Base-by-base conservation (phyloP, 495 filamentous ascomycete genomes). In the Pseudevernia furfuracea region DNA sequence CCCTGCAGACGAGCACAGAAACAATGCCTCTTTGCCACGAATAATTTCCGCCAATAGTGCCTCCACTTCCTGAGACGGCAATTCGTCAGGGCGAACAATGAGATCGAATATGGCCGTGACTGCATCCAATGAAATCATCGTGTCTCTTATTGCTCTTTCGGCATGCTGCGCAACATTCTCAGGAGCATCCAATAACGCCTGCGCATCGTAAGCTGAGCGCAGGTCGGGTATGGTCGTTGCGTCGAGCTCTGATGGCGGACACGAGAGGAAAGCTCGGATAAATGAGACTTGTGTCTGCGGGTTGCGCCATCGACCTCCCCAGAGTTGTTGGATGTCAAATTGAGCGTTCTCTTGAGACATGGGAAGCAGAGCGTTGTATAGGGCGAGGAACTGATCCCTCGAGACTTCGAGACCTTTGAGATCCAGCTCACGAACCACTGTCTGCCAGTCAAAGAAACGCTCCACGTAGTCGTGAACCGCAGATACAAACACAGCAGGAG, bases 241-340 rank as follows among this genome's bases (percentile, higher is more conserved):
- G 74, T 97, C 92, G 15, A 96, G 78, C 59, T 91, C 83, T 14
- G 90, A 85, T 4, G 86, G 81, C 57, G 78, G 78, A 56, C 88
- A 76, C 3, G 85, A 86, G 1, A 89, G 78, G 71, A 89, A 97
- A 11, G 91, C 90, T 63, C 85, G 87, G 46, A 97, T 79, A 71
- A 99, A 95, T 19, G 90, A 94, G 60, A 97, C 81, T 64, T 97
- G 95, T 0, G 95, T 89, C 55, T 91, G 84, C 25, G 85, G 82
- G 60, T 95, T 81, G 57, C 89, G 83, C 94, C 95, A 97, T 55
- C 85, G 81, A 41, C 92, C 93, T 64, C 92, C 91, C 94, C 93
- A 97, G 32, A 99, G 81, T 44, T 80, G 83, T 73, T 96, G 88
- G 55, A 96, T 84, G 74, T 96, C 86, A 71, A 88, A 80, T 61